A percentile compares a stretch with the other conserved stretches of the same genome.
These are phyloP conservation scores for Thuidium tamariscinum DNA, from an alignment of 225 moss, liverwort and hornwort genomes.

Conservation along the genomic window DNA sequence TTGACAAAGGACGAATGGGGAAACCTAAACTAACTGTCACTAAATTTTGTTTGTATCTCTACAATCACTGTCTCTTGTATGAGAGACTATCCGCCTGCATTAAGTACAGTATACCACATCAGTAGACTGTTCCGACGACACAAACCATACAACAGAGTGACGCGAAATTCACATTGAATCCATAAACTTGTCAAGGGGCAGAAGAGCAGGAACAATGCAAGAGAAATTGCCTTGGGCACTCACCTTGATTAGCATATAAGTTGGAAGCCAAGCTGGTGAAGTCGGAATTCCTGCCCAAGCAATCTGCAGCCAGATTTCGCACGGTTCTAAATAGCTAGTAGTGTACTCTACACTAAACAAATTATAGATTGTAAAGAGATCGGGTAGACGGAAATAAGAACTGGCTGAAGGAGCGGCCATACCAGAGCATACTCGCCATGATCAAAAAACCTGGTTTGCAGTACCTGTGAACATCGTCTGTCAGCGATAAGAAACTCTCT, in stretches of 20 bases:
- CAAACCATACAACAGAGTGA: background rate
- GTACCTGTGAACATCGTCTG: slow-evolving; percentile 36
- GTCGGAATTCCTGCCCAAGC: slow-evolving; percentile 91
- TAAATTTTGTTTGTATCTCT: background rate
- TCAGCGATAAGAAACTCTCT: background rate
- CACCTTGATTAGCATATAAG: slow-evolving; percentile 92
- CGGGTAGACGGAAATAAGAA: background rate
- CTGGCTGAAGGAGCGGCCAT: background rate
- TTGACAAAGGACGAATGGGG: background rate
- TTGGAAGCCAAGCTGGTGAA: slow-evolving; percentile 93
- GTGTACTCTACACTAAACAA: background rate
- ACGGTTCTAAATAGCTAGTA: background rate
- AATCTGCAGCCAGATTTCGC: slow-evolving; percentile 36
- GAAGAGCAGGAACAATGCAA: background rate
- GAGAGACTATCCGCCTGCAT: slow-evolving; percentile 45
- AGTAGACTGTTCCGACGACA: background rate
- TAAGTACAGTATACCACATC: background rate
- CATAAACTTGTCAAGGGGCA: background rate
- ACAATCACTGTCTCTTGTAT: slow-evolving; percentile 25
- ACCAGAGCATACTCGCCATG: slow-evolving; percentile 98
- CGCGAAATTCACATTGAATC: background rate
- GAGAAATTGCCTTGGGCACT: background rate
- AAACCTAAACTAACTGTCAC: background rate
- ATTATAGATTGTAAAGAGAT: background rate
- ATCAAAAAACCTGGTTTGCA: slow-evolving; percentile 68